These are phyloP conservation scores for Gelatoporia subvermispora DNA, from an alignment of 768 basidiomycete genomes.

Conservation along the genomic window DNA sequence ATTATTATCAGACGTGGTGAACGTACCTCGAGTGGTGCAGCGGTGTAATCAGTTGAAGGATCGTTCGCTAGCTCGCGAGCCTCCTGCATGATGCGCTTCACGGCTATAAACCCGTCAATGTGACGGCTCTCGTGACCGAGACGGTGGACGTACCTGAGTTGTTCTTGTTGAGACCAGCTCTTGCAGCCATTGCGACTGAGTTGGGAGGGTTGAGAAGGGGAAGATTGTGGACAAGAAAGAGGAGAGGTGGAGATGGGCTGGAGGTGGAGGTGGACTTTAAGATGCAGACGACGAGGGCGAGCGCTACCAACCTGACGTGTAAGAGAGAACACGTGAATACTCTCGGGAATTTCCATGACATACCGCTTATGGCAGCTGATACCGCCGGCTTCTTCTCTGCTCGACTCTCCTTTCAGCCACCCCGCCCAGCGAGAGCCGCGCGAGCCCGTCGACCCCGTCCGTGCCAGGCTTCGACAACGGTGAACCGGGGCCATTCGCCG, in stretches of 20 bases:
- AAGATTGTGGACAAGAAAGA: background rate
- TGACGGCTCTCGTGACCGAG: background rate
- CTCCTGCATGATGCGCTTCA: constrained; percentile 97
- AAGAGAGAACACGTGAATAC: constrained; percentile 3
- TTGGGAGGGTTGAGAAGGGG: constrained; percentile 1
- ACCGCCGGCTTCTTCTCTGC: background rate
- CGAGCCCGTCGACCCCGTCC: background rate
- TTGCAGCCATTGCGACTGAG: constrained; percentile 19
- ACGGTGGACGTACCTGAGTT: constrained; percentile 60
- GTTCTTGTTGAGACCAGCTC: constrained; percentile 72
- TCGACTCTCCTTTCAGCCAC: background rate
- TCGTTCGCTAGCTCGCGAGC: constrained; percentile 84
- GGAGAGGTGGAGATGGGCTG: background rate
- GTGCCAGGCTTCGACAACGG: constrained; percentile 2
- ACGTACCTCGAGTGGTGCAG: constrained; percentile 71
- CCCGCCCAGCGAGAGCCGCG: too few species aligned
- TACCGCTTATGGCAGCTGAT: background rate
- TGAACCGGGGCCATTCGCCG: background rate
- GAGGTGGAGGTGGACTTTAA: background rate
- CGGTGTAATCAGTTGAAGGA: constrained; percentile 81
- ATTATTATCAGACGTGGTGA: constrained; percentile 14
- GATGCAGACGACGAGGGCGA: background rate
- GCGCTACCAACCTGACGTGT: background rate
- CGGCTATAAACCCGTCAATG: constrained; percentile 44
- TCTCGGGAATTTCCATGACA: constrained; percentile 1